Conservation (phyloP, 1,284 basidiomycete species). For the Clitocybe nebularis region DNA sequence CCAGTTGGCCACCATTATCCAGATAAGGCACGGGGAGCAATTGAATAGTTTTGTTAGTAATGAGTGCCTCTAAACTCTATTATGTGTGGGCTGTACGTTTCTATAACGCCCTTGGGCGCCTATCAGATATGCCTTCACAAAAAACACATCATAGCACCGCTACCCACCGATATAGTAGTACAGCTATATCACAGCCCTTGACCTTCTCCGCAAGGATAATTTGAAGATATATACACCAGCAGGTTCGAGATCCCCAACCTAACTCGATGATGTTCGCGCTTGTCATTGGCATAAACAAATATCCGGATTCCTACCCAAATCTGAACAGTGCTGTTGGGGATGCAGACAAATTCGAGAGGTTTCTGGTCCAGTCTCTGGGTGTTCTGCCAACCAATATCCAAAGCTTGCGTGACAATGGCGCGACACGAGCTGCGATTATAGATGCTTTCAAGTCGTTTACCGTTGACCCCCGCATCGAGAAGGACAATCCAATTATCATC, state of each 20-base stretch:
- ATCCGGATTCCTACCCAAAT: conserved; percentile 7
- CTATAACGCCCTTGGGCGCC: too few relatives aligned
- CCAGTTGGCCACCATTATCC: conserved; percentile 13
- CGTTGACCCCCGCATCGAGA: conserved; percentile 13
- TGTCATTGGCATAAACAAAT: conserved; percentile 24
- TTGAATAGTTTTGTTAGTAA: too few relatives aligned
- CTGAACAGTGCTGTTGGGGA: conserved; percentile 20
- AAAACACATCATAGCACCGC: too few relatives aligned
- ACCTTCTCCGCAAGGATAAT: too few relatives aligned
- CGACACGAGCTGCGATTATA: conserved; percentile 21
- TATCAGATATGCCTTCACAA: too few relatives aligned
- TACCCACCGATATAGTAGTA: too few relatives aligned
- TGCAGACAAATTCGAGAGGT: conserved; percentile 17
- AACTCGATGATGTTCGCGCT: conserved; percentile 19
- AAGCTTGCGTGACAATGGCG: conserved; percentile 20
- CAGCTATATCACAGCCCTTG: too few relatives aligned
- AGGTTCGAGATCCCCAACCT: too few relatives aligned
- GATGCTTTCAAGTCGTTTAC: conserved; percentile 14
- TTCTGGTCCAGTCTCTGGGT: conserved; percentile 10
- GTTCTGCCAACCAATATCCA: conserved; percentile 16
- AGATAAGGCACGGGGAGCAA: conserved; percentile 8
- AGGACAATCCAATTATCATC: conserved; percentile 24
- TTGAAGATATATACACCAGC: too few relatives aligned
- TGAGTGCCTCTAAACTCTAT: too few relatives aligned
- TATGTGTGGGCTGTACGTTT: too few relatives aligned